Percentiles rank a stretch among this genome's conserved stretches.
Evolutionary conservation across 2,329 filamentous ascomycete genomes (phyloP).

Genomic region (Aspergillus fijiensis): DNA sequence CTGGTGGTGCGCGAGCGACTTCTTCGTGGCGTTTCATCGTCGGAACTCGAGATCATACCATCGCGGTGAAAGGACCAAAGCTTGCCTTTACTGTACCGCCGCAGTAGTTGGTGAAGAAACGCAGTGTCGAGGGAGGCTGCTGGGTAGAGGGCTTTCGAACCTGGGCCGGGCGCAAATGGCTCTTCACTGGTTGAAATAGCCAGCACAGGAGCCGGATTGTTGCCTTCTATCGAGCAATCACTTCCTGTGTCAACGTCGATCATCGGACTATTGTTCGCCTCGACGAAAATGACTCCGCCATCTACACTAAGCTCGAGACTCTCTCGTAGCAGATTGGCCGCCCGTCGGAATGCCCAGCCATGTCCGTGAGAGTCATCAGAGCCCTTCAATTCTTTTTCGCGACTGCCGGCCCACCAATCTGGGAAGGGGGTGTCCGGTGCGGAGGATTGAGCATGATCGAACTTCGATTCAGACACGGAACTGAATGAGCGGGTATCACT

Average conservation of each 20-base stretch:
- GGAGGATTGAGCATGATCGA: slow-evolving; percentile 29
- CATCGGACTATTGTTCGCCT: slow-evolving; percentile 30
- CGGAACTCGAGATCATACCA: slow-evolving; percentile 45
- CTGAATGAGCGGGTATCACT: slow-evolving; percentile 27
- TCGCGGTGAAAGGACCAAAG: slow-evolving; percentile 51
- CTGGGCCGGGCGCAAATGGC: slow-evolving; percentile 35
- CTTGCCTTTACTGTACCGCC: slow-evolving; percentile 49
- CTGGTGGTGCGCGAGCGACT: slow-evolving; percentile 13
- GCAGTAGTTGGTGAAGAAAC: slow-evolving; percentile 38
- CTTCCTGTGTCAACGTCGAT: slow-evolving; percentile 30
- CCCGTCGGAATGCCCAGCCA: slow-evolving; percentile 48
- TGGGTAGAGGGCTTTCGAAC: slow-evolving; percentile 26
- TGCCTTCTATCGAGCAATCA: slow-evolving; percentile 30
- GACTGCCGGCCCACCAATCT: slow-evolving; percentile 33
- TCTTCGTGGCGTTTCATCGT: slow-evolving; percentile 39
- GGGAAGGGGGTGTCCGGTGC: slow-evolving; percentile 30
- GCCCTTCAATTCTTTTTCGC: slow-evolving; percentile 23
- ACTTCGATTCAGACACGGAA: slow-evolving; percentile 29
- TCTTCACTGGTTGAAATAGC: slow-evolving; percentile 39
- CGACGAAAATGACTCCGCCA: slow-evolving; percentile 48
- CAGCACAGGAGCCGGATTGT: slow-evolving; percentile 32
- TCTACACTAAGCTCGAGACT: slow-evolving; percentile 47
- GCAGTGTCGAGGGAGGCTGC: slow-evolving; percentile 33
- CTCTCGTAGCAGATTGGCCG: slow-evolving; percentile 50
- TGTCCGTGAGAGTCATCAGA: slow-evolving; percentile 39